These are phyloP conservation scores for Ambrosia artemisiifolia DNA, from an alignment of 129 eudicot species.

Conservation along the genomic window DNA sequence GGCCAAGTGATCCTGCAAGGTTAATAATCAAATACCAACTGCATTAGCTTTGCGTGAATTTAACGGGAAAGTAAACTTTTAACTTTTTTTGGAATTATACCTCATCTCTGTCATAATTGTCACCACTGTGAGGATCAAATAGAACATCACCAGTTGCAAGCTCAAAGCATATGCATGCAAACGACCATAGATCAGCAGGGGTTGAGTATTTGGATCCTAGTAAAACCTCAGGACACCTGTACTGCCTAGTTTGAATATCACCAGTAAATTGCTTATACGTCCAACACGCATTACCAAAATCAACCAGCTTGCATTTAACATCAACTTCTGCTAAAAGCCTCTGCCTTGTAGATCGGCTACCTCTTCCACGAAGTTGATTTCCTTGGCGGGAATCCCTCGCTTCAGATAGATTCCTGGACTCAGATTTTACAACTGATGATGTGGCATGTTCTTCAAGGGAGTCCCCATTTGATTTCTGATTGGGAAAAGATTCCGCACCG, in stretches of 20 bases:
- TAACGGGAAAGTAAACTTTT: neutral
- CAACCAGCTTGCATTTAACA: conserved; percentile 77
- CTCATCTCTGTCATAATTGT: conserved; percentile 78
- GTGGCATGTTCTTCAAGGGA: conserved; percentile 38
- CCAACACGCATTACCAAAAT: conserved; percentile 97
- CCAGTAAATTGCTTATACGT: conserved; percentile 79
- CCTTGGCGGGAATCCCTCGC: conserved; percentile 23
- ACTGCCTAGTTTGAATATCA: conserved; percentile 90
- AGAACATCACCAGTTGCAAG: conserved; percentile 92
- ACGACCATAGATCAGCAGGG: conserved; percentile 89
- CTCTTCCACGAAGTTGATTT: conserved; percentile 49
- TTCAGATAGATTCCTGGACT: conserved; percentile 7
- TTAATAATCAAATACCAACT: neutral
- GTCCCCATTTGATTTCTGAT: conserved; percentile 38
- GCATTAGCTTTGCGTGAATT: neutral
- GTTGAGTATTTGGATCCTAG: conserved; percentile 86
- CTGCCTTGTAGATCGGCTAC: conserved; percentile 53
- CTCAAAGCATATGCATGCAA: conserved; percentile 96
- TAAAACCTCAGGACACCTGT: conserved; percentile 89
- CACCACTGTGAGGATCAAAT: conserved; percentile 91
- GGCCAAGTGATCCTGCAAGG: conserved; percentile 75
- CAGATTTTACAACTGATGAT: conserved; percentile 20
- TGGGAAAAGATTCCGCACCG: conserved; percentile 32
- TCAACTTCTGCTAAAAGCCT: conserved; percentile 60
- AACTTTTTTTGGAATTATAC: neutral